Evolutionary conservation across 2,329 filamentous ascomycete genomes (phyloP), one percentile per base, ranked within the genome.

Genomic region (Scopulariopsis brevicaulis): DNA sequence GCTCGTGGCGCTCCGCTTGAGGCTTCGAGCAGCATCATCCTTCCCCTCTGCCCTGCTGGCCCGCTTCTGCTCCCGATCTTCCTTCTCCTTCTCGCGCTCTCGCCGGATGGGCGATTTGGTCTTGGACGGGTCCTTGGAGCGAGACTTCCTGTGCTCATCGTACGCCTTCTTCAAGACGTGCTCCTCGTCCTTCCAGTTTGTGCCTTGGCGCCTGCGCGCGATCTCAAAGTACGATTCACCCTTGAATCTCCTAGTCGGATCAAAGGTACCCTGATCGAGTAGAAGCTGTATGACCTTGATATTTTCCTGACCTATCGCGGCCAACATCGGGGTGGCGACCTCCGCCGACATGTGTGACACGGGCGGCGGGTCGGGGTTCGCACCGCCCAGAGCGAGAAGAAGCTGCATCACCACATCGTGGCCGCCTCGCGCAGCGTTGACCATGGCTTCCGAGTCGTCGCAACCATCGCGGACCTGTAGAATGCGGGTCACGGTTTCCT

Each of bases 101-200:
- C 74, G 71, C 50, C 73, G 72, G 34, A 65, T 71, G 1, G 81
- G 79, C 22, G 81, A 80, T 59, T 78, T 81, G 3, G 69, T 71
- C 62, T 80, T 83, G 20, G 69, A 63, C 14, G 67, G 64, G 22
- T 77, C 74, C 62, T 78, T 81, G 11, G 55, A 52, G 55, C 78
- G 74, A 1, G 69, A 69, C 58, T 79, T 81, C 62, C 77, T 81
- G 63, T 81, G 83, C 34, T 81, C 80, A 59, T 91, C 86, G 63
- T 85, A 91, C 3, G 87, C 83, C 46, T 85, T 80, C 68, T 92
- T 92, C 54, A 99, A 71, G 58, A 95, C 75, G 51, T 90, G 82
- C 62, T 88, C 85, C 69, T 99, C 94, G 61, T 93, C 85, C 68
- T 93, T 86, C 90, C 92, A 96, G 60, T 90, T 87, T 8, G 92